Base-by-base conservation (phyloP, 345 rosid species). In the Pistacia integerrima region DNA sequence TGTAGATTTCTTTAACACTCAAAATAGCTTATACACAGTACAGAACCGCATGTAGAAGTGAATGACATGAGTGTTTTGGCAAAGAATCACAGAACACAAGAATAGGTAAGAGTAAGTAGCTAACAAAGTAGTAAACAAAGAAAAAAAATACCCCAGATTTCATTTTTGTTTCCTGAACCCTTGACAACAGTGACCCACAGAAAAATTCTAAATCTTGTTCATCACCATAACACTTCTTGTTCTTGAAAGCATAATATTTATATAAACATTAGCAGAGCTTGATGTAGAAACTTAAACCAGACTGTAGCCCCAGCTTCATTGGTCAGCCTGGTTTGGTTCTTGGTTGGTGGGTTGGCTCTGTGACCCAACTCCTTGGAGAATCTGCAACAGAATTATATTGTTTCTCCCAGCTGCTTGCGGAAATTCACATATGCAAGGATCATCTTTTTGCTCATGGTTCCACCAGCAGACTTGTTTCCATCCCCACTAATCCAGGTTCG, bases 391-490 rank as follows among this genome's bases (percentile, higher is more conserved):
- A 6, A 74, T 58, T 46, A 62, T 54, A 64, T 44, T 13, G 49
- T 16, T n/a, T 55, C 38, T 18, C 4, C 66, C 61, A 1, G 2
- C 1, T 20, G 13, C 36, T 11, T 8, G 18, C 2, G 9, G 30
- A 35, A 79, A 11, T 67, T 79, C 78, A 75, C 78, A 79, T 1
- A 69, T 48, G 54, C 74, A 74, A 7, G 3, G 2, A 61, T 79
- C 72, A 0, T 63, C 46, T 6, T 38, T 28, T 22, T 25, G n/a
- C 49, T 70, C 35, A 57, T 56, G 3, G 46, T 70, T 64, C 16
- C 58, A 41, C 9, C 16, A 55, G 14, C 66, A 20, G 18, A 79
- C 59, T 12, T 72, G 72, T 17, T 38, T 20, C 72, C 76, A 75
- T 20, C 82, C 68, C 0, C 25, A 25, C 8, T 56, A 51, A 79